Evolutionary conservation across 2,329 filamentous ascomycete genomes (phyloP).

Genomic region (Knufia petricola): DNA sequence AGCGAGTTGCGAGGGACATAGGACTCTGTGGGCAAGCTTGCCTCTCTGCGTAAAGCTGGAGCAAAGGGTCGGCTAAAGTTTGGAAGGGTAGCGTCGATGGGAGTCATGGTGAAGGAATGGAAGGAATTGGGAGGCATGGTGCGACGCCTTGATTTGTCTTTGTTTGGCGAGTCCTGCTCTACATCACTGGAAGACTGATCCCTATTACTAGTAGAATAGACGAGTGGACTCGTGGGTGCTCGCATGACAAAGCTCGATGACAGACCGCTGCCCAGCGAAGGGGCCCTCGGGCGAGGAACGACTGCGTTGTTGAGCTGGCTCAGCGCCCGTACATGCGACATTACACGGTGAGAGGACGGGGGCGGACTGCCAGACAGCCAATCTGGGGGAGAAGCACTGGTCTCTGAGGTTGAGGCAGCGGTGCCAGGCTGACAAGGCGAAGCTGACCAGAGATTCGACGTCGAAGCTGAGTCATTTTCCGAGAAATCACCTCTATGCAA

Average conservation of each 20-base stretch:
- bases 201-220: conserved; percentile 83
- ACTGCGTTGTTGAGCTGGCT: conserved; percentile 1
- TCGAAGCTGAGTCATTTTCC: conserved; percentile 24
- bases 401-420: conserved; percentile 3
- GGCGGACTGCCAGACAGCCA: background rate
- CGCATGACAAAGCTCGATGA: conserved; percentile 75
- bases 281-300: conserved; percentile 31
- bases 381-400: conserved; percentile 1
- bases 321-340: background rate
- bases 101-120: conserved; percentile 38
- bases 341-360: background rate
- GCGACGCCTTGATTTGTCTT: conserved; percentile 49
- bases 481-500: conserved; percentile 27
- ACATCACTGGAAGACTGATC: conserved; percentile 50
- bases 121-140: conserved; percentile 59
- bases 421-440: conserved; percentile 2
- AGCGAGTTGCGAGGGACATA: conserved; percentile 71
- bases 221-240: conserved; percentile 82
- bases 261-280: conserved; percentile 60
- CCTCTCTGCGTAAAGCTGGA: conserved; percentile 47
- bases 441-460: conserved; percentile 5
- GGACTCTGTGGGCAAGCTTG: conserved; percentile 58
- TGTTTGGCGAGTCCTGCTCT: conserved; percentile 30
- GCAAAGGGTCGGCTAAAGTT: conserved; percentile 35
- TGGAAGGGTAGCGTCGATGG: conserved; percentile 26